Evolutionary conservation across 2,329 filamentous ascomycete species (phyloP).

Genomic region (Aspergillus ustus): DNA sequence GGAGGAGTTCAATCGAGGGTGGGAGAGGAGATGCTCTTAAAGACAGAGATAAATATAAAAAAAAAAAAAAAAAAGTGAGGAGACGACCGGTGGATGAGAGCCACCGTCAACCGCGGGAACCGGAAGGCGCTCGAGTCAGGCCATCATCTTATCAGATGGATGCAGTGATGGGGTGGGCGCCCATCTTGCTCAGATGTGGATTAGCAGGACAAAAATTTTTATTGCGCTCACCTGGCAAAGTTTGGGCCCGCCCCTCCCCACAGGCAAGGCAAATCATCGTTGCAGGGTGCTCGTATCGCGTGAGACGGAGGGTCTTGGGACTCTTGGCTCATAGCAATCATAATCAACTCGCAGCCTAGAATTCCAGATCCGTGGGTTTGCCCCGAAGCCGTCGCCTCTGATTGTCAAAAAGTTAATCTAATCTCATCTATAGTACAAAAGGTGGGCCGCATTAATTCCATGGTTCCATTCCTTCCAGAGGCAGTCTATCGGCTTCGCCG

Average conservation of each 20-base stretch:
- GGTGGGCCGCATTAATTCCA: neutral
- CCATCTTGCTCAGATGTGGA: conserved; percentile 16
- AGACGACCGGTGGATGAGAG: neutral
- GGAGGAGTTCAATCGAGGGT: neutral
- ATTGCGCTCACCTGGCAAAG: neutral
- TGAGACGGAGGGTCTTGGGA: neutral
- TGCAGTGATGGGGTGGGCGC: neutral
- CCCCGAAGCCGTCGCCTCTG: neutral
- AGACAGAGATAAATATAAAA: neutral
- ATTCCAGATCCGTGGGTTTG: neutral
- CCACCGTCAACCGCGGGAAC: neutral
- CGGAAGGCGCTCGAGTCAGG: neutral
- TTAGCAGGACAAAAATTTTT: neutral
- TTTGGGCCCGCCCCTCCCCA: neutral
- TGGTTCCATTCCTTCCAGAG: neutral
- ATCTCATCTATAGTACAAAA: conserved; percentile 2
- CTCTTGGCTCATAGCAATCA: neutral
- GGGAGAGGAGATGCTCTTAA: neutral
- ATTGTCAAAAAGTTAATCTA: neutral
- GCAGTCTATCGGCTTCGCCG: neutral
- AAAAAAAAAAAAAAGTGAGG: neutral
- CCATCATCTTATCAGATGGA: too few species aligned
- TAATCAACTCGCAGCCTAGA: neutral
- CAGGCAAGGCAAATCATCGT: conserved; percentile 1
- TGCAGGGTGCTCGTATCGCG: neutral